These are phyloP conservation scores for Tricholoma matsutake DNA, from an alignment of 768 basidiomycete genomes.

Conservation along the genomic window DNA sequence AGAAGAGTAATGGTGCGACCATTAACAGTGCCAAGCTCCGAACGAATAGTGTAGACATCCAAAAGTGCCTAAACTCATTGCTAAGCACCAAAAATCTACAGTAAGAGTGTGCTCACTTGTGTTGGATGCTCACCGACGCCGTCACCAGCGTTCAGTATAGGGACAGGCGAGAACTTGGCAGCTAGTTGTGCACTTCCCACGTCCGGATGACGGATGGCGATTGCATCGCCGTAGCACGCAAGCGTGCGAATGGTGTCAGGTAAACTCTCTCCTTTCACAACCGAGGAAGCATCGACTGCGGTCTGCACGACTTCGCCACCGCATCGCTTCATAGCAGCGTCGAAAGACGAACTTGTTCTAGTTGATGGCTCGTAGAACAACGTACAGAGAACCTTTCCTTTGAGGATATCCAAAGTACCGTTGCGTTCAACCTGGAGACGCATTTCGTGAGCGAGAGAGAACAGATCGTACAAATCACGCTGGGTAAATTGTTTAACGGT, in stretches of 20 bases:
- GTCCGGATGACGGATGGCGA: constrained; percentile 92
- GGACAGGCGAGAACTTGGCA: constrained; percentile 95
- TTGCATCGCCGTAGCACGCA: constrained; percentile 92
- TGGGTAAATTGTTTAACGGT: constrained; percentile 91
- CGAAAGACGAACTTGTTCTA: constrained; percentile 92
- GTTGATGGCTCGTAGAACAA: constrained; percentile 98
- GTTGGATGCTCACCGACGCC: constrained; percentile 98
- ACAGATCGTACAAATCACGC: constrained; percentile 89
- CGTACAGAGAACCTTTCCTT: constrained; percentile 87
- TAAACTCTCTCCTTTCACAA: constrained; percentile 89
- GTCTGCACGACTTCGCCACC: constrained; percentile 94
- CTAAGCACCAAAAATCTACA: constrained; percentile 5
- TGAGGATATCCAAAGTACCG: constrained; percentile 83
- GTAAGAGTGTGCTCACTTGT: constrained; percentile 52
- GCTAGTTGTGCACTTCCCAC: constrained; percentile 92
- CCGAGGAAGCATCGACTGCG: constrained; percentile 77
- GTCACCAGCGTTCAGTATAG: constrained; percentile 95
- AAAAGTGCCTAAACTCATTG: constrained; percentile 59
- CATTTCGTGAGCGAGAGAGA: constrained; percentile 96
- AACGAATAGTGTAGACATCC: constrained; percentile 93
- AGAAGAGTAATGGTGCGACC: constrained; percentile 90
- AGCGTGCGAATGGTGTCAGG: constrained; percentile 93
- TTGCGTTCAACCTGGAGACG: constrained; percentile 91
- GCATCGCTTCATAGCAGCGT: constrained; percentile 98
- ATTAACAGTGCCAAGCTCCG: constrained; percentile 96